Evolutionary conservation across 2,329 filamentous ascomycete genomes (phyloP).

Genomic region (Boeremia lycopersici): DNA sequence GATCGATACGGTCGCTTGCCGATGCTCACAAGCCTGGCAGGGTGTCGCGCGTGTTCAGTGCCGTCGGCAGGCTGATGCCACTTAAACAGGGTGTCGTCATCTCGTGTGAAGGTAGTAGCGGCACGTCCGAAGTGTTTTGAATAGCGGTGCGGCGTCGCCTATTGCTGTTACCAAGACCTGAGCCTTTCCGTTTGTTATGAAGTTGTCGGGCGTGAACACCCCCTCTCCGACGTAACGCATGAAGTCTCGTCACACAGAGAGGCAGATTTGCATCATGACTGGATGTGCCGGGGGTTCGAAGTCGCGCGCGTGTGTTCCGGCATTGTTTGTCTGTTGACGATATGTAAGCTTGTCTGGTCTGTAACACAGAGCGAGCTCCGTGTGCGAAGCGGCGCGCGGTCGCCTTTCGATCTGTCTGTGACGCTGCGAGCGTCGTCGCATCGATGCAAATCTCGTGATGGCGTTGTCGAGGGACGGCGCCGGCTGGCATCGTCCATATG

Average conservation of each 20-base stretch:
- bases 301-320: neutral
- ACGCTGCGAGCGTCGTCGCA: neutral
- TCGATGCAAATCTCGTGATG: neutral
- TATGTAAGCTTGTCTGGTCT: neutral
- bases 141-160: no score
- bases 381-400: neutral
- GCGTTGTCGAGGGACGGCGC: neutral
- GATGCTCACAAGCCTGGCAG: neutral
- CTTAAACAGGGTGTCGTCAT: neutral
- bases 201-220: no score
- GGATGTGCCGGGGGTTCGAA: neutral
- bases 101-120: neutral
- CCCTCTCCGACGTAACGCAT: neutral
- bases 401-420: neutral
- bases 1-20: neutral
- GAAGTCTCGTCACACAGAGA: neutral
- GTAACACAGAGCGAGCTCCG: neutral
- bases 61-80: neutral
- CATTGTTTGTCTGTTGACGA: neutral
- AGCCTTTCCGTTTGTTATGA: no score
- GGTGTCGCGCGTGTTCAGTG: neutral
- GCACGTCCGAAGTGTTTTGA: neutral
- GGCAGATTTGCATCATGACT: no score
- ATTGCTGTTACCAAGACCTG: no score
- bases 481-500: neutral